Evolutionary conservation across 2,329 filamentous ascomycete species (phyloP).

Genomic region (Fusarium sp.): DNA sequence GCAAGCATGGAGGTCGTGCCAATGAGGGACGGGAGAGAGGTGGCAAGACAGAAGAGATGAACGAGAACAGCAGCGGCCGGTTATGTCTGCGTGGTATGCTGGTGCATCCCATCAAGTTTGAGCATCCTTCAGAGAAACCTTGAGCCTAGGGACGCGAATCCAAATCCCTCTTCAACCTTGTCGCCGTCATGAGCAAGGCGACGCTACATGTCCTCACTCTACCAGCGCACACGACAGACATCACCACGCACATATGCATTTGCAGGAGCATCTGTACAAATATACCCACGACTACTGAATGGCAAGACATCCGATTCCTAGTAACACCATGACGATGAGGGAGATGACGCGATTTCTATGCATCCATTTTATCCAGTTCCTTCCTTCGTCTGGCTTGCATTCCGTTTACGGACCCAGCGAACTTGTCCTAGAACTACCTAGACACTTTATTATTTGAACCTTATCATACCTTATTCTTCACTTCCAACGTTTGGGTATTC

Average conservation of each 20-base stretch:
- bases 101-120: slow-evolving; percentile 81
- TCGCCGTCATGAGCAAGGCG: slow-evolving; percentile 43
- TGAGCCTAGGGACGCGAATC: slow-evolving; percentile 11
- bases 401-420: slow-evolving; percentile 36
- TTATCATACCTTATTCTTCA: slow-evolving; percentile 30
- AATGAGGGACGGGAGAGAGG: slow-evolving; percentile 58
- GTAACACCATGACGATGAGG: slow-evolving; percentile 30
- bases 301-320: slow-evolving; percentile 36
- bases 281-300: slow-evolving; percentile 42
- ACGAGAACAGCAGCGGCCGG: slow-evolving; percentile 61
- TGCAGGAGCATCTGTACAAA: slow-evolving; percentile 44
- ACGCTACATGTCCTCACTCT: slow-evolving; percentile 27
- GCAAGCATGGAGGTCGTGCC: slow-evolving; percentile 57
- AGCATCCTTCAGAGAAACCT: slow-evolving; percentile 57
- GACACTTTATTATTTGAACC: slow-evolving; percentile 42
- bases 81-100: slow-evolving; percentile 84
- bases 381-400: slow-evolving; percentile 33
- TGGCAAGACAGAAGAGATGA: slow-evolving; percentile 60
- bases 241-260: slow-evolving; percentile 43
- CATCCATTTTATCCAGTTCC: slow-evolving; percentile 36
- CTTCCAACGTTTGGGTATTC: slow-evolving; percentile 41
- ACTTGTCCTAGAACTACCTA: slow-evolving; percentile 41
- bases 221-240: slow-evolving; percentile 40
- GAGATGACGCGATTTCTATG: slow-evolving; percentile 34
- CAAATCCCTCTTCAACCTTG: slow-evolving; percentile 6